Evolutionary conservation across 73 alveolate species (phyloP).

Genomic region (Paramecium pentaurelia): DNA sequence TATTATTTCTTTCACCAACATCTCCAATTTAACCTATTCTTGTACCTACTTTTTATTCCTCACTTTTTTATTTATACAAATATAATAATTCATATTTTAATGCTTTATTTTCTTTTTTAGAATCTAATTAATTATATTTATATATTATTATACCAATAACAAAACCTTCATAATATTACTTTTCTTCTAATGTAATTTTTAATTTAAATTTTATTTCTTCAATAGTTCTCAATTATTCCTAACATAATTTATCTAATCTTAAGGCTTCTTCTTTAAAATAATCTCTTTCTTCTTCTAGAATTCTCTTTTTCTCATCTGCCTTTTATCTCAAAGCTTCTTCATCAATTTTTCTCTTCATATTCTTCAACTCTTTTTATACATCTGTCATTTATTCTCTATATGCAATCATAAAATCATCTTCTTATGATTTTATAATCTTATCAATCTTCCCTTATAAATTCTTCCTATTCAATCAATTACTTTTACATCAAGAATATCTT

Average conservation of each 20-base stretch:
- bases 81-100: slow-evolving; percentile 54
- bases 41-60: neutral
- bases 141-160: neutral
- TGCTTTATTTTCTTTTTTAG: slow-evolving; percentile 62
- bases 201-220: slow-evolving; percentile 58
- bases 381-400: slow-evolving; percentile 60
- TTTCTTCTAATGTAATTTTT: slow-evolving; percentile 54
- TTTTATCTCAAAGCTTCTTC: slow-evolving; percentile 64
- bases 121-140: neutral
- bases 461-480: neutral
- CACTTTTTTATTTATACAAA: slow-evolving; percentile 38
- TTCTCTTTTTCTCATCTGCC: slow-evolving; percentile 62
- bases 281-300: slow-evolving; percentile 65
- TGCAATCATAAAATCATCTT: slow-evolving; percentile 52
- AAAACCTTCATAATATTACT: slow-evolving; percentile 59
- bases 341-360: slow-evolving; percentile 64
- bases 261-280: slow-evolving; percentile 71
- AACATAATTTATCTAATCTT: slow-evolving; percentile 63
- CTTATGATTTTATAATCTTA: slow-evolving; percentile 20
- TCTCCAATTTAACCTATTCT: neutral
- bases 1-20: neutral
- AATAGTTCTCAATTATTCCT: slow-evolving; percentile 59
- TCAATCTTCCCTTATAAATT: neutral
- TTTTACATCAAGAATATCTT: neutral
- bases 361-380: slow-evolving; percentile 57